Evolutionary conservation across 495 filamentous ascomycete genomes (phyloP).

Genomic region (Tetracladium marchalianum): DNA sequence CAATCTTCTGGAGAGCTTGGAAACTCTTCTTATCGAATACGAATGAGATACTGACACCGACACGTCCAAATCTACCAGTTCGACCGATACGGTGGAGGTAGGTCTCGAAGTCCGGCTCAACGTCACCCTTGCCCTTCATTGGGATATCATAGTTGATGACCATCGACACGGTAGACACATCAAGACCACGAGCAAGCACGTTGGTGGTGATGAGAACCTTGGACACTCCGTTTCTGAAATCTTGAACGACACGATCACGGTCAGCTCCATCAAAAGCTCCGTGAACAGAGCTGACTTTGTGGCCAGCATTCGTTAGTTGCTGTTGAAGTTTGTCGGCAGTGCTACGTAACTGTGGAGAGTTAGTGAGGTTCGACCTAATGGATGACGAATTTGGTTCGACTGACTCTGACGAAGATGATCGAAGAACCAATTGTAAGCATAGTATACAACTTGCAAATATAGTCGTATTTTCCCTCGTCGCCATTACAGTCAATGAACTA

Average conservation of each 20-base stretch:
- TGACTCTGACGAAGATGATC: slow-evolving; percentile 91
- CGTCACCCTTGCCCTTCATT: slow-evolving; percentile 40
- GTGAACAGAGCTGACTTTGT: slow-evolving; percentile 81
- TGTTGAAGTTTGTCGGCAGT: slow-evolving; percentile 74
- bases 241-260: slow-evolving; percentile 77
- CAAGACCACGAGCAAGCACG: slow-evolving; percentile 91
- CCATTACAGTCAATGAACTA: slow-evolving; percentile 74
- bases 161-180: slow-evolving; percentile 92
- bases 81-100: slow-evolving; percentile 98
- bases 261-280: slow-evolving; percentile 74
- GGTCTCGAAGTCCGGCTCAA: slow-evolving; percentile 70
- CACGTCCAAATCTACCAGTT: slow-evolving; percentile 92
- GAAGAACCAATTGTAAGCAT: slow-evolving; percentile 92
- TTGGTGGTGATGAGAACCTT: slow-evolving; percentile 99
- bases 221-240: slow-evolving; percentile 73
- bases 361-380: background rate
- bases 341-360: slow-evolving; percentile 50
- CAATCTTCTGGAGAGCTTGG: slow-evolving; percentile 65
- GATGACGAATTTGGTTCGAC: slow-evolving; percentile 10
- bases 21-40: slow-evolving; percentile 72
- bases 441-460: slow-evolving; percentile 85
- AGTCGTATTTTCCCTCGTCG: slow-evolving; percentile 75
- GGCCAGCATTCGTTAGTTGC: slow-evolving; percentile 79
- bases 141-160: slow-evolving; percentile 91
- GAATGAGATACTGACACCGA: slow-evolving; percentile 91